Base-by-base conservation (phyloP, 768 basidiomycete genomes). In the Phylloporus sp. region DNA sequence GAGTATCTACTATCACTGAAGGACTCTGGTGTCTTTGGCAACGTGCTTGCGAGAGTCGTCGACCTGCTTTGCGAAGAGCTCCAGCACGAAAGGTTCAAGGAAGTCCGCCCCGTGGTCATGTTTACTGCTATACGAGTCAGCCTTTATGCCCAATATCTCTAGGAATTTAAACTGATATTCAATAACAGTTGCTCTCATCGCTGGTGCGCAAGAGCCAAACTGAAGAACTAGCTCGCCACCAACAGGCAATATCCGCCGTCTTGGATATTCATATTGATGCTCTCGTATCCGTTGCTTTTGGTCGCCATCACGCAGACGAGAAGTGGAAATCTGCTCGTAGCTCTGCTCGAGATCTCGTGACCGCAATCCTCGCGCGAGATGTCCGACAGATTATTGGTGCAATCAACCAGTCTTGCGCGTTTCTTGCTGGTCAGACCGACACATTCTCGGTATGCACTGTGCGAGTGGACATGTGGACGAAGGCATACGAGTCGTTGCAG, bases 11-110 rank as follows among this genome's bases (percentile, higher is more conserved):
- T 70, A 41, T 79, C 82, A n/a, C 59, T 85, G 38, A 71, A 72
- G 54, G 64, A 74, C 15, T 67, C 69, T 32, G 57, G 68, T 22
- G 66, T 70, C 23, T 85, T 77, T 62, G 71, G 69, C n/a, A 81
- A 84, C 42, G 72, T 86, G n/a, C 69, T 94, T 26, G 84, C 84
- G 8, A 84, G 80, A 61, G 73, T 86, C 29, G 69, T 81, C 13
- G 80, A 82, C 51, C 84, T 89, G 50, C 73, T 92, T 42, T 86
- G 84, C 62, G 88, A 87, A 59, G 83, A 89, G 53, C 65, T 88
- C 17, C 91, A 93, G 59, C 88, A 91, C 53, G 79, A 82, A 46
- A 76, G 86, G 4, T 86, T 88, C 59, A 65, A 71, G 39, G 69
- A 72, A 21, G 67, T 78, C 18, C 76, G 84, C 14, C 81, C 87